Evolutionary conservation across 305 asterid species (phyloP), one percentile per base, ranked within the genome.

Genomic region (Fraxinus paxiana): DNA sequence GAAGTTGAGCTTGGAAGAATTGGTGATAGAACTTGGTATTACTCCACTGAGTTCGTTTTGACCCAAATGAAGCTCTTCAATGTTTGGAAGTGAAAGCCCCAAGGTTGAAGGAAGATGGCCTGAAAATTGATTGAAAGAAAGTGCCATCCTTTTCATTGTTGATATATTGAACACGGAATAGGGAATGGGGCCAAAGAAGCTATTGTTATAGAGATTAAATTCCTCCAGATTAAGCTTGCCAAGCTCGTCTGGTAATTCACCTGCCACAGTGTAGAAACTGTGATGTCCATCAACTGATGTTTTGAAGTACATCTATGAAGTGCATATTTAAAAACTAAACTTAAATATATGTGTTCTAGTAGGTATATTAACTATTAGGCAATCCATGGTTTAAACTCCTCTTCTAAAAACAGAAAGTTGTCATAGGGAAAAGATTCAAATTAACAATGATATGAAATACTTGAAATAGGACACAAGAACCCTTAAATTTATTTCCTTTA

Each of bases 161-260:
- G 92, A 85, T 17, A 86, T 78, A 26, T 90, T 90, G 84, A 88
- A 85, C 7, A 87, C 28, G 41, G 71, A 86, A 28, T 81, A 15
- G 0, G 88, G 88, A 37, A 89, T 77, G 67, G 6, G 18, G 9
- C 92, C 91, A 1, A 48, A 37, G 10, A 83, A 72, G 12, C 71
- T 22, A 24, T 63, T 63, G 71, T 63, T 63, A 63, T 22, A 24
- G 33, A 63, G 7, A 63, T 63, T 22, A 9, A 63, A 1, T 3
- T 22, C 33, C 71, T 20, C 33, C 18, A 63, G n/a, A 24, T 63
- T 22, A 24, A 84, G 69, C 5, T 77, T 74, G 7, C 80, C 85
- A 31, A 87, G 43, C 86, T 84, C 87, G 0, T 5, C 12, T 1
- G 88, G 91, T 38, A 87, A 18, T 77, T 41, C 74, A 37, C 90